These are phyloP conservation scores for Irpex lacteus DNA, from an alignment of 1,284 basidiomycete genomes.

Conservation along the genomic window DNA sequence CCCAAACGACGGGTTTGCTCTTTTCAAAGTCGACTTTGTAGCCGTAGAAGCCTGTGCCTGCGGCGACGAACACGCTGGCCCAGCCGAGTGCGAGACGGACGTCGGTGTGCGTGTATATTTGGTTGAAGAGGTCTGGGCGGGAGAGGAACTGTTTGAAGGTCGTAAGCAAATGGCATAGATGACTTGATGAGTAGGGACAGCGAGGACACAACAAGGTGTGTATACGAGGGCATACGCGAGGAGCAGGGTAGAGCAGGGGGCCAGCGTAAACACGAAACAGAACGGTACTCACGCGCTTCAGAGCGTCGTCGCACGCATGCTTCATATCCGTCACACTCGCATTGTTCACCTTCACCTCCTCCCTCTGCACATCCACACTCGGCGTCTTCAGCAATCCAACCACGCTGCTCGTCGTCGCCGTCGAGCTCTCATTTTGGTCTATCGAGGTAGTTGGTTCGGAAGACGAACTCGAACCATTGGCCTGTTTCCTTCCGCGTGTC, in stretches of 20 bases:
- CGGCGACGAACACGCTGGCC: conserved; percentile 77
- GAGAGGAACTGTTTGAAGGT: conserved; percentile 70
- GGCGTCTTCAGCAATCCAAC: conserved; percentile 13
- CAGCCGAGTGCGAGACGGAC: conserved; percentile 83
- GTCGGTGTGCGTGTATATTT: conserved; percentile 83
- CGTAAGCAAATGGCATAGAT: not conserved
- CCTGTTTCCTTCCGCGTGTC: conserved; percentile 12
- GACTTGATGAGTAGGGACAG: too few species aligned
- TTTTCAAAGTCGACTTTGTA: conserved; percentile 85
- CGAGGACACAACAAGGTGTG: too few species aligned
- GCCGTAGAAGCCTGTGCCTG: conserved; percentile 79
- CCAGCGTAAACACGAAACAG: not conserved
- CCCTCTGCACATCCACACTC: conserved; percentile 39
- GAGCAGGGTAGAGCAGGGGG: not conserved
- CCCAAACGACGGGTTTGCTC: conserved; percentile 76
- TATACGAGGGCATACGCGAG: not conserved
- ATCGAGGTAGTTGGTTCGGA: too few species aligned
- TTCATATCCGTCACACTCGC: conserved; percentile 81
- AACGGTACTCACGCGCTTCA: conserved; percentile 72
- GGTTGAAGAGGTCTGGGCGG: conserved; percentile 78
- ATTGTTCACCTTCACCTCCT: conserved; percentile 82
- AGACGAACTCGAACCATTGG: conserved; percentile 12
- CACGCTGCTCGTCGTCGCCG: conserved; percentile 8
- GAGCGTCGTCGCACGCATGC: conserved; percentile 85
- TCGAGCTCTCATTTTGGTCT: conserved; percentile 4